A percentile compares a stretch with the other conserved stretches of the same genome.
Evolutionary conservation across 805 yeast genomes (phyloP).

Genomic region (Cyberlindnera maclurae): DNA sequence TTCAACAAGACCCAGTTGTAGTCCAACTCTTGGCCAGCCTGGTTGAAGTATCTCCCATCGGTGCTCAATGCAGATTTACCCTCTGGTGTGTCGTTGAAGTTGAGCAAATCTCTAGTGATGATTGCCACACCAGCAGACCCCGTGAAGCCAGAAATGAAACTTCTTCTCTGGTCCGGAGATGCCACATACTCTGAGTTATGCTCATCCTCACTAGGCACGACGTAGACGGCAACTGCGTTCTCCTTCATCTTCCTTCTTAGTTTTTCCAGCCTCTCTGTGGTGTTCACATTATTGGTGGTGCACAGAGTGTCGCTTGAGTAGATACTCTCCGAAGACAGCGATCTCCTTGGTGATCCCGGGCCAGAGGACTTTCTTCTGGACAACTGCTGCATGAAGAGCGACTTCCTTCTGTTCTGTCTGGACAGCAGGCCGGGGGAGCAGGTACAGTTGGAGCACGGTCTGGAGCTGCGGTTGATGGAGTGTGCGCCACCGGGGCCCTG

Average conservation of each 20-base stretch:
- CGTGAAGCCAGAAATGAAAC: conserved; percentile 78
- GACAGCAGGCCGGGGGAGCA: conserved; percentile 79
- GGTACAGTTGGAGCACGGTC: conserved; percentile 68
- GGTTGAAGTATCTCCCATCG: conserved; percentile 91
- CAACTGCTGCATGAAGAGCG: conserved; percentile 39
- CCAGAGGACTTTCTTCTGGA: conserved; percentile 25
- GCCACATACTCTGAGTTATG: conserved; percentile 91
- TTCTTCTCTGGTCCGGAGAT: conserved; percentile 72
- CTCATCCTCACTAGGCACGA: conserved; percentile 84
- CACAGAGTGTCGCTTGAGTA: conserved; percentile 35
- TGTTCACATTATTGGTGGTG: conserved; percentile 39
- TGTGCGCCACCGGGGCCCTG: conserved; percentile 6
- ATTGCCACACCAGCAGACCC: conserved; percentile 93
- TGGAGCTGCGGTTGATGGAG: conserved; percentile 25
- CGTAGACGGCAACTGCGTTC: conserved; percentile 62
- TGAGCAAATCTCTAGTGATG: conserved; percentile 46
- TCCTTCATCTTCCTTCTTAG: conserved; percentile 61
- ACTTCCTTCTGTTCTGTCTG: conserved; percentile 55
- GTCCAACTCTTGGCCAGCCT: conserved; percentile 81
- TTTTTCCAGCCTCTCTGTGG: conserved; percentile 49
- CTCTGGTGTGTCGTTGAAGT: conserved; percentile 34
- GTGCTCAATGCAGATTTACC: conserved; percentile 82
- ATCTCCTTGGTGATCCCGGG: conserved; percentile 19
- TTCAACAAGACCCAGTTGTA: conserved; percentile 72
- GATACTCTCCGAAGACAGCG: conserved; percentile 26